phyloP scores from a whole-genome alignment of 495 filamentous ascomycete species.

The Aspergillus carlsbadensis region DNA sequence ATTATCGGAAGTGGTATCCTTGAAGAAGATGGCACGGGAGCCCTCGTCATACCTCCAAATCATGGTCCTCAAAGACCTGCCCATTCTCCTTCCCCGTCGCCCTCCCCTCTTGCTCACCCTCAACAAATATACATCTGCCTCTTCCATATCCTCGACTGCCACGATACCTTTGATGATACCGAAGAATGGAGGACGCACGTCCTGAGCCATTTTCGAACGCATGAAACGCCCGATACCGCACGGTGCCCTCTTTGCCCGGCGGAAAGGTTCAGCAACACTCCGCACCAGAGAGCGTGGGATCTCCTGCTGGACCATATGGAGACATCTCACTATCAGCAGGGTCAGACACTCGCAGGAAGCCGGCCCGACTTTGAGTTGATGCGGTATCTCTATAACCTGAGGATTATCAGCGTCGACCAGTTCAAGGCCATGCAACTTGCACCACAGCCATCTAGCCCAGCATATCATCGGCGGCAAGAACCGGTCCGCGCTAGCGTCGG shows the following conservation, averaged over 20 bases:
- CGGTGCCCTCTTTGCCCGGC: constrained; percentile 41
- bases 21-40: constrained; percentile 26
- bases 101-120: constrained; percentile 9
- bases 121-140: constrained; percentile 39
- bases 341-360: constrained; percentile 40
- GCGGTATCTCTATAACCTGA: constrained; percentile 42
- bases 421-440: constrained; percentile 46
- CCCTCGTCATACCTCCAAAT: constrained; percentile 24
- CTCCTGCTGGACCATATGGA: constrained; percentile 42
- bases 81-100: constrained; percentile 4
- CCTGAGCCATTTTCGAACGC: constrained; percentile 42
- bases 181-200: constrained; percentile 43
- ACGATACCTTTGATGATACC: constrained; percentile 36
- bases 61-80: constrained; percentile 2
- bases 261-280: constrained; percentile 32
- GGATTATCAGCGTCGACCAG: constrained; percentile 46
- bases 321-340: constrained; percentile 35
- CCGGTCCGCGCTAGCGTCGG: constrained; percentile 42
- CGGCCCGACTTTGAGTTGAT: constrained; percentile 47
- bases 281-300: constrained; percentile 35
- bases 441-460: constrained; percentile 43
- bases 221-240: constrained; percentile 36
- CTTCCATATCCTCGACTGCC: constrained; percentile 46
- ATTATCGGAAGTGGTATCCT: constrained; percentile 20
- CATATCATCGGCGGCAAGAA: constrained; percentile 45